Conservation (phyloP, 1,284 basidiomycete species). For the Bondarzewia mesenterica region DNA sequence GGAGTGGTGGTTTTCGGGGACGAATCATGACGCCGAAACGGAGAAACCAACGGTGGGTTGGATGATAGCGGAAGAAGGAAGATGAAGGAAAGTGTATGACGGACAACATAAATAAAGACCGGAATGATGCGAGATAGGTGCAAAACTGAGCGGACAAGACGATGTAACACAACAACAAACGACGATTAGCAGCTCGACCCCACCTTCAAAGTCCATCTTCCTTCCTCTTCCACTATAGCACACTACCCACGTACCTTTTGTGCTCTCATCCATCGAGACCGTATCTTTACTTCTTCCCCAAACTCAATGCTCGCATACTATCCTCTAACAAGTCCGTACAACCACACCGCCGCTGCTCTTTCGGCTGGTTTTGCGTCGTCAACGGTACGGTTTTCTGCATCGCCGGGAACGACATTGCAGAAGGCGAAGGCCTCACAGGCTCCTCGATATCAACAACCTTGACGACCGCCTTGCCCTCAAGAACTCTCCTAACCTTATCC, state of each 20-base stretch:
- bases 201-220: background rate
- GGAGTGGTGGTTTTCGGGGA: no score
- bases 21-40: no score
- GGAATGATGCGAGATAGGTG: no score
- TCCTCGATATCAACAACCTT: constrained; percentile 55
- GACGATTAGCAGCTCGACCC: no score
- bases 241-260: no score
- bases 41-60: no score
- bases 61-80: no score
- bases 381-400: constrained; percentile 1
- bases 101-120: no score
- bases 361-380: constrained; percentile 15
- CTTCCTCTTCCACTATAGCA: background rate
- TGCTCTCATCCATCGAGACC: no score
- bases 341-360: background rate
- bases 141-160: no score
- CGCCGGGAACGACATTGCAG: background rate
- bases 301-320: constrained; percentile 51
- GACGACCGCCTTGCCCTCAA: constrained; percentile 72
- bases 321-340: constrained; percentile 45
- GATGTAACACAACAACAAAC: background rate
- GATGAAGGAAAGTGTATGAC: no score
- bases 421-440: background rate
- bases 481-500: constrained; percentile 68
- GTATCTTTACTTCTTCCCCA: constrained; percentile 40